phyloP scores from a whole-genome alignment of 2,329 filamentous ascomycete genomes.

The Fusarium veterinarium region DNA sequence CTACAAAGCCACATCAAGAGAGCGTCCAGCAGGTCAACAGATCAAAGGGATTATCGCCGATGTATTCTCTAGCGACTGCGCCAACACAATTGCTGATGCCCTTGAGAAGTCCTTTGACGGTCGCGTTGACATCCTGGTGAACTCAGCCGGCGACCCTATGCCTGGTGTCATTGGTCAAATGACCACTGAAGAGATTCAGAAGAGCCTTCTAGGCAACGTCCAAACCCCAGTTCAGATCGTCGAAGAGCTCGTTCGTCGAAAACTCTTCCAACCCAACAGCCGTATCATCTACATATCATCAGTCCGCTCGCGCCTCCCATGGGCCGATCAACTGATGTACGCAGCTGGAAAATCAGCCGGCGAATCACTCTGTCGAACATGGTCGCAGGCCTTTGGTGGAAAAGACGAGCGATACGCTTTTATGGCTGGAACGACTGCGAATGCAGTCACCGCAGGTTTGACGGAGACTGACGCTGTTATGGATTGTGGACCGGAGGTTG shows the following conservation, averaged over 20 bases:
- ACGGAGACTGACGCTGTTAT: constrained; percentile 51
- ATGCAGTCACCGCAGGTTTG: constrained; percentile 48
- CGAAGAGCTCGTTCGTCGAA: constrained; percentile 48
- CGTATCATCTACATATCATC: constrained; percentile 53
- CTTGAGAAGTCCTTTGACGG: constrained; percentile 38
- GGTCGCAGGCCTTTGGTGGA: constrained; percentile 51
- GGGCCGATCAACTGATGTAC: constrained; percentile 51
- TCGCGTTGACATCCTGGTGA: constrained; percentile 50
- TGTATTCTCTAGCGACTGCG: constrained; percentile 46
- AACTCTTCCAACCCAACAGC: constrained; percentile 48
- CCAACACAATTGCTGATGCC: constrained; percentile 43
- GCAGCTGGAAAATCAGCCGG: constrained; percentile 49
- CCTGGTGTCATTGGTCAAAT: constrained; percentile 46
- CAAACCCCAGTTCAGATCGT: constrained; percentile 52
- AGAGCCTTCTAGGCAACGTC: constrained; percentile 50
- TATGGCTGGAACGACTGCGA: constrained; percentile 52
- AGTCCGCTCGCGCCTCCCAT: constrained; percentile 48
- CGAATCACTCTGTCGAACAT: constrained; percentile 52
- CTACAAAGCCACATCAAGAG: constrained; percentile 29
- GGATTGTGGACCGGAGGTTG: constrained; percentile 46
- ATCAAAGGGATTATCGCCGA: constrained; percentile 47
- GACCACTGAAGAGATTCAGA: constrained; percentile 43
- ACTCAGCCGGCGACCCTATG: constrained; percentile 47
- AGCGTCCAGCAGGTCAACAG: constrained; percentile 21
- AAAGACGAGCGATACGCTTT: constrained; percentile 50